A percentile compares a stretch with the other conserved stretches of the same genome.
Conservation (phyloP, 2,329 filamentous ascomycete species). For the Metarhizium sp. region DNA sequence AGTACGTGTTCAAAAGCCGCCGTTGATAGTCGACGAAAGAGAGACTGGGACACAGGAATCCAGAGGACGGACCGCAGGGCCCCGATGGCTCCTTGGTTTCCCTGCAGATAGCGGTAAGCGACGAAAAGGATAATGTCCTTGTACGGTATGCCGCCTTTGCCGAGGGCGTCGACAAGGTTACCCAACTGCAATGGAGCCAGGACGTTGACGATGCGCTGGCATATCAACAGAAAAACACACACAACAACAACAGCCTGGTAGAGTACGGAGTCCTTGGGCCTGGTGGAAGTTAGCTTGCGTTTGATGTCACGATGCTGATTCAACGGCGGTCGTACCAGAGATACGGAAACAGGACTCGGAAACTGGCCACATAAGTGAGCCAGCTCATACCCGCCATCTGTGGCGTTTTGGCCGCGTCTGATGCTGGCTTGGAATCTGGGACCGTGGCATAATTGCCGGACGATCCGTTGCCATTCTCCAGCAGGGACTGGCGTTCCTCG, state of each 20-base stretch:
- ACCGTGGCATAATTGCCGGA: constrained; percentile 19
- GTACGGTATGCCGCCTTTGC: constrained; percentile 30
- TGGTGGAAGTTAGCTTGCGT: constrained; percentile 12
- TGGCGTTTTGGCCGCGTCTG: constrained; percentile 15
- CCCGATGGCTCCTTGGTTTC: constrained; percentile 33
- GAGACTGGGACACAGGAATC: constrained; percentile 36
- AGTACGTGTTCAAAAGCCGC: constrained; percentile 39
- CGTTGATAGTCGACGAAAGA: constrained; percentile 31
- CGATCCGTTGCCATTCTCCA: constrained; percentile 27
- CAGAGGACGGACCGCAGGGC: constrained; percentile 33
- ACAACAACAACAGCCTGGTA: constrained; percentile 31
- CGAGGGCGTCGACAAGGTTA: constrained; percentile 28
- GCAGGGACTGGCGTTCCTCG: constrained; percentile 28
- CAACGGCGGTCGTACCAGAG: constrained; percentile 24
- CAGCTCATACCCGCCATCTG: constrained; percentile 28
- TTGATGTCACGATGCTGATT: neutral
- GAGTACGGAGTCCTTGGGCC: constrained; percentile 30
- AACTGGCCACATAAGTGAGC: constrained; percentile 37
- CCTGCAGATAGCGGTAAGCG: constrained; percentile 34
- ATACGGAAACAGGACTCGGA: constrained; percentile 34
- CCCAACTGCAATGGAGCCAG: constrained; percentile 33
- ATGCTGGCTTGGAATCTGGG: constrained; percentile 1
- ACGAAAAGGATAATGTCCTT: constrained; percentile 33
- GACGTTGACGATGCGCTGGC: constrained; percentile 34
- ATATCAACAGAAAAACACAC: constrained; percentile 30